Base-by-base conservation (phyloP, 805 yeast species). In the Schizosaccharomyces pombe region DNA sequence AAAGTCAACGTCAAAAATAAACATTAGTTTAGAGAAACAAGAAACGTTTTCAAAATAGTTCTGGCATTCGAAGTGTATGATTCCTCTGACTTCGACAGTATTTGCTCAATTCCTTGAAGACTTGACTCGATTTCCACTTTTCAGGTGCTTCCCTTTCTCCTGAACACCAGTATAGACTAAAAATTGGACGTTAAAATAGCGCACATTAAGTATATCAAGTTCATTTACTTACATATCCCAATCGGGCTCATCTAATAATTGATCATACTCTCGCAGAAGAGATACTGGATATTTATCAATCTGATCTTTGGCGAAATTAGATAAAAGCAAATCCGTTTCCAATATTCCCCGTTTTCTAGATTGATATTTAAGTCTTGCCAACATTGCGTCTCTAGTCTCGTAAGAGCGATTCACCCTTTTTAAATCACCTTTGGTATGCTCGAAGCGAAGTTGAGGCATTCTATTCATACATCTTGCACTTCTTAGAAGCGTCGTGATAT, bases 331-430 rank as follows among this genome's bases (percentile, higher is more conserved):
- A 64, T 91, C 98, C 4, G 95, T 81, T 64, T 91, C 98, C 56
- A 91, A 73, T 56, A 91, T 91, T 37, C 98, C 98, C 64, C 98
- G 76, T 67, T 91, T 91, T 59, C 98, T 75, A 32, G 89, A 79
- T 66, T 91, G 98, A 67, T 91, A 91, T 1, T 84, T 70, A 61
- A 91, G 70, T 58, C 98, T 75, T n/a, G 95, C 93, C 60, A 86
- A 75, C 67, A 84, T 85, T 51, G 74, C 74, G 32, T 82, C 85
- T 1, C 77, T 66, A 6, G 78, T 65, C 67, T 91, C 98, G 58
- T 80, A 80, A 2, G 70, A 68, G 59, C 98, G 75, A 57, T 79
- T 76, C 54, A 86, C 71, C 22, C 43, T 19, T 9, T 37, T 37
- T 37, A 37, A 37, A 37, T 37, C 43, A 37, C 43, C 43, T 14